Evolutionary conservation across 108 stramenopile species (phyloP), one percentile per base, ranked within the genome.

Genomic region (Tribonema minus): DNA sequence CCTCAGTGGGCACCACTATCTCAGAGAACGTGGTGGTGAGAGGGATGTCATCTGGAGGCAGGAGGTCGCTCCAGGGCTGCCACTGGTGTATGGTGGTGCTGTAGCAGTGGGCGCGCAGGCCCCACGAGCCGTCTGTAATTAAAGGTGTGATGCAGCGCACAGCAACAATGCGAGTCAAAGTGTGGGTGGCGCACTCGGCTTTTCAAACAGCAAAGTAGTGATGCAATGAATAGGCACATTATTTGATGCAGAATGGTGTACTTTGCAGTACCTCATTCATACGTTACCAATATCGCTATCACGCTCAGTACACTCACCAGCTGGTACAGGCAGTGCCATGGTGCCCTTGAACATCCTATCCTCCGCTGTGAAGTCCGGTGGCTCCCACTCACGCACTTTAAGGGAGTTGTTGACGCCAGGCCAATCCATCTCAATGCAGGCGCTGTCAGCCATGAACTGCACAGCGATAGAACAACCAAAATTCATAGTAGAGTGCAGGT

Each of bases 1-100:
- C 86, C 39, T 72, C 75, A 30, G 85, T 87, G 20, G 88, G 88
- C 30, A 89, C 88, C 37, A 89, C 86, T 3, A 68, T 46, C 27
- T 68, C 9, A 6, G 9, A 12, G 61, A 30, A 62, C 9, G 15
- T 54, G 20, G 46, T 20, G 20, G 9, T 54, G 20, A 54, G 46
- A 15, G 46, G 46, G 20, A 54, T 54, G 20, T 54, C 46, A 54
- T 54, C 46, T 54, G 46, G 46, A 15, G 20, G 46, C 46, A 54
- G 46, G 9, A 54, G 20, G 15, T 54, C 46, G 15, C 15, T 54
- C n/a, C n/a, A 54, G 46, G 9, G 46, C 46, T 54, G 46, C 46
- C 20, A 20, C 46, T 54, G 46, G 15, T 54, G 46, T 54, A n/a
- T 54, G 20, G 46, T 20, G 46, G 15, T 54, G 46, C 20, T 54